Evolutionary conservation across 208 protist species (phyloP).

Genomic region (Crithidia expoeki): DNA sequence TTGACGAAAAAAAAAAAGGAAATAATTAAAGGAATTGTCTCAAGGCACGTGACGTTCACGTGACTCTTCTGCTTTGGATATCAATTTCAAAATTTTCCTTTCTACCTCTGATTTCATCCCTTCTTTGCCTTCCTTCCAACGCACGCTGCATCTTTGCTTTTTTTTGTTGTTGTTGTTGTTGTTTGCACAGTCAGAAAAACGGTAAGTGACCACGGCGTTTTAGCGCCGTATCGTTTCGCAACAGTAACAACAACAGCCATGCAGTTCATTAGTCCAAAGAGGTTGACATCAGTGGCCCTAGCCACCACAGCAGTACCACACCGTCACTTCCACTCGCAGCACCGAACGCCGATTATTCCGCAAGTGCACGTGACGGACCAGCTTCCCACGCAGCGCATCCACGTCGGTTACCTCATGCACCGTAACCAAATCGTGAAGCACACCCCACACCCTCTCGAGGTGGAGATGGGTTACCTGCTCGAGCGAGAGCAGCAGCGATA

Average conservation of each 20-base stretch:
- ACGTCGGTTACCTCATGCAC: slow-evolving; percentile 76
- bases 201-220: background rate
- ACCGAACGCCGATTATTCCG: slow-evolving; percentile 79
- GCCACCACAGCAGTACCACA: background rate
- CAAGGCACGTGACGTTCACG: no score
- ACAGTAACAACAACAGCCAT: slow-evolving; percentile 2
- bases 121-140: no score
- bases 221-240: background rate
- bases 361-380: slow-evolving; percentile 51
- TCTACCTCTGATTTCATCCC: no score
- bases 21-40: no score
- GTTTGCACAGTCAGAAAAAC: background rate
- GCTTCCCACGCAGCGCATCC: slow-evolving; percentile 30
- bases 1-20: no score
- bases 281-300: background rate
- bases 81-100: no score
- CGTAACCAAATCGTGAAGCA: slow-evolving; percentile 80
- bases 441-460: slow-evolving; percentile 77
- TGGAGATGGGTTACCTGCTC: slow-evolving; percentile 72
- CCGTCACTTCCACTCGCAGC: slow-evolving; percentile 67
- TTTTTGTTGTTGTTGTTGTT: no score
- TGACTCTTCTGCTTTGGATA: no score
- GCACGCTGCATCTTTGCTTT: no score
- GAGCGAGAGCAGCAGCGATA: slow-evolving; percentile 87
- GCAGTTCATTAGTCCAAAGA: background rate